A percentile compares a stretch with the other conserved stretches of the same genome.
Evolutionary conservation across 306 rosid genomes (phyloP).

Genomic region (Trifolium repens): DNA sequence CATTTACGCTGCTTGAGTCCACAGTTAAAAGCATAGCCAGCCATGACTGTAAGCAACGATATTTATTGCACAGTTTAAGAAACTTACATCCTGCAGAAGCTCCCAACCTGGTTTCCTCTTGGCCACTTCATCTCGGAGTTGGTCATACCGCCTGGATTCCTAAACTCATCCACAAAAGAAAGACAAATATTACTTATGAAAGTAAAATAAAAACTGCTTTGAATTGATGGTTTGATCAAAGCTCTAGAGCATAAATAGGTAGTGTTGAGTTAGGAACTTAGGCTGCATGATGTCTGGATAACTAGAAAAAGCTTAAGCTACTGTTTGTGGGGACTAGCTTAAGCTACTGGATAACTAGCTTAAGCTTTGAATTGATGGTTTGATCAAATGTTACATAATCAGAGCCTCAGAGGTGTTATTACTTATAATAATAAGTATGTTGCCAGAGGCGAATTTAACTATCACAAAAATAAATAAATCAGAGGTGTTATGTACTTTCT

Average conservation of each 20-base stretch:
- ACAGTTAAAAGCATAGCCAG: constrained; percentile 14
- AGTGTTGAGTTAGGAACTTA: background rate
- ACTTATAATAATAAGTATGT: background rate
- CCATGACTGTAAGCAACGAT: constrained; percentile 33
- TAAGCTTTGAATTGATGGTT: too few relatives aligned
- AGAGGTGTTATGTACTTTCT: background rate
- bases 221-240: constrained; percentile 6
- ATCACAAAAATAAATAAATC: background rate
- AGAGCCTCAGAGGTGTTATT: background rate
- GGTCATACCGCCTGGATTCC: constrained; percentile 87
- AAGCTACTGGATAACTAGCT: too few relatives aligned
- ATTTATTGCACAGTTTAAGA: constrained; percentile 13
- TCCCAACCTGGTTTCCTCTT: constrained; percentile 97
- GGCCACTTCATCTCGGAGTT: constrained; percentile 88
- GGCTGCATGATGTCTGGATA: constrained; percentile 28
- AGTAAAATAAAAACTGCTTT: constrained; percentile 22
- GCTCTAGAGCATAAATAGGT: background rate
- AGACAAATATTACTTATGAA: constrained; percentile 21
- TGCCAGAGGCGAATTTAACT: too few relatives aligned
- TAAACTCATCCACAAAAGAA: constrained; percentile 42
- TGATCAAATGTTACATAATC: background rate
- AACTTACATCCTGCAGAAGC: constrained; percentile 81
- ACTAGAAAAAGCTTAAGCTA: constrained; percentile 3
- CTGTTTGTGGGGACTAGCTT: background rate
- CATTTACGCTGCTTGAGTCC: constrained; percentile 8